Evolutionary conservation across 2,329 filamentous ascomycete species (phyloP).

Genomic region (Sordariomycetes sp.): DNA sequence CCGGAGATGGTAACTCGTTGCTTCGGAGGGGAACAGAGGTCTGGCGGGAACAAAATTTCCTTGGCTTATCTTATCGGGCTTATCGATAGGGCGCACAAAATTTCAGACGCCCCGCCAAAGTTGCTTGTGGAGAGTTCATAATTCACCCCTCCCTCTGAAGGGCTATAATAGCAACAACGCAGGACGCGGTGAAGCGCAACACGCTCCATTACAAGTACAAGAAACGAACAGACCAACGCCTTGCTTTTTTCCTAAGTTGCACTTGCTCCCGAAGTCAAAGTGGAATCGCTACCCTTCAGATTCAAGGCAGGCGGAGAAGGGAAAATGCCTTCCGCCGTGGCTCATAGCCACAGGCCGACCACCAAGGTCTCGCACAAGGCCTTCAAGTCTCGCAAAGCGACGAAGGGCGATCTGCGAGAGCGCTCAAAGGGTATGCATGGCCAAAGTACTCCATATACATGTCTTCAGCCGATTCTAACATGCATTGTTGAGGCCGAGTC

Average conservation of each 20-base stretch:
- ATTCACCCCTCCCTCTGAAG: neutral
- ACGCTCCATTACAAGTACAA: neutral
- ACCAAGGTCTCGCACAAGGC: constrained; percentile 81
- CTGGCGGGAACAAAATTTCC: neutral
- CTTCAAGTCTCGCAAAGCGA: constrained; percentile 86
- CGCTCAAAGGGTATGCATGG: constrained; percentile 57
- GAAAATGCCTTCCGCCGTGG: constrained; percentile 54
- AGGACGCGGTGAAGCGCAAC: neutral
- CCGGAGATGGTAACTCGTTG: neutral
- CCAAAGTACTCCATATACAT: neutral
- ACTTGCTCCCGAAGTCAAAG: constrained; percentile 21
- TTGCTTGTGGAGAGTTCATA: neutral
- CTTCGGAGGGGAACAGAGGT: neutral
- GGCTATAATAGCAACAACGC: neutral
- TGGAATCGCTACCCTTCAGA: constrained; percentile 67
- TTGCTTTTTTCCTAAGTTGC: neutral
- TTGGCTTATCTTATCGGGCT: constrained; percentile 7
- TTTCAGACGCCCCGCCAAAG: constrained; percentile 8
- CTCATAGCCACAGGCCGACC: constrained; percentile 84
- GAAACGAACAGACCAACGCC: neutral
- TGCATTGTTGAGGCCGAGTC: constrained; percentile 52
- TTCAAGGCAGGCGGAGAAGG: constrained; percentile 70
- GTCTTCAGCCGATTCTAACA: neutral
- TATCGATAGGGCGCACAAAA: constrained; percentile 13
- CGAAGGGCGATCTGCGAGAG: constrained; percentile 78